Base-by-base conservation (phyloP, 345 rosid species). In the Citrus mangshanensis region DNA sequence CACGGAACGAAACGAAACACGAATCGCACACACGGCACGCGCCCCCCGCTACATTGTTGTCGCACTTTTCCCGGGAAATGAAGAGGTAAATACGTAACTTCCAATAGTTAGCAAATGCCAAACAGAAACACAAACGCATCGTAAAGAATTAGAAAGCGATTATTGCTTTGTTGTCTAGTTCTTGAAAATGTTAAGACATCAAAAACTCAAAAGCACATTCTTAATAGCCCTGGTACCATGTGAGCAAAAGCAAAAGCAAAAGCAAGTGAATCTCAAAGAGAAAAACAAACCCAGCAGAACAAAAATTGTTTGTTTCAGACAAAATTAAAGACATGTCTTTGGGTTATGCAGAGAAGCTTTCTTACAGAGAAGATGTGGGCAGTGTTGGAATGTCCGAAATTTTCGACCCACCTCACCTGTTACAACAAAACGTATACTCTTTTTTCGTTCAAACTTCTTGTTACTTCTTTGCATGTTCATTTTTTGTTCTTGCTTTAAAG, bases 321-420 rank as follows among this genome's bases (percentile, higher is more conserved):
- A 46, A 46, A 46, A 3, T 12, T 46, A 46, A 46, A 67, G 65
- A 81, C 80, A 96, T 96, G 99, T 94, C 99, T 84, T 88, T 96
- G 79, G 99, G 99, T 76, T 96, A 94, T 83, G 99, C 99, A 10
- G 97, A 96, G 90, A 96, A 94, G 92, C 89, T 96, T 51, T 96
- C 99, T n/a, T 93, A 76, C 91, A 92, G 91, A 21, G 98, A 96
- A 83, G 99, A 94, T 86, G 99, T 96, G 83, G 98, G 99, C 78
- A 89, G 87, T 34, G 98, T 96, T 72, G 99, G 99, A 80, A 96
- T 94, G 98, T 76, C 95, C 9, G 97, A 96, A 82, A 86, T 91
- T 80, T 96, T 96, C 86, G 97, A 96, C 89, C 66, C 93, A 25
- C 82, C 97, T 81, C 84, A 79, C 78, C 85, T 86, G 76, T 84